These are phyloP conservation scores for Tolypocladium guangdongense DNA, from an alignment of 2,329 filamentous ascomycete species.

Conservation along the genomic window DNA sequence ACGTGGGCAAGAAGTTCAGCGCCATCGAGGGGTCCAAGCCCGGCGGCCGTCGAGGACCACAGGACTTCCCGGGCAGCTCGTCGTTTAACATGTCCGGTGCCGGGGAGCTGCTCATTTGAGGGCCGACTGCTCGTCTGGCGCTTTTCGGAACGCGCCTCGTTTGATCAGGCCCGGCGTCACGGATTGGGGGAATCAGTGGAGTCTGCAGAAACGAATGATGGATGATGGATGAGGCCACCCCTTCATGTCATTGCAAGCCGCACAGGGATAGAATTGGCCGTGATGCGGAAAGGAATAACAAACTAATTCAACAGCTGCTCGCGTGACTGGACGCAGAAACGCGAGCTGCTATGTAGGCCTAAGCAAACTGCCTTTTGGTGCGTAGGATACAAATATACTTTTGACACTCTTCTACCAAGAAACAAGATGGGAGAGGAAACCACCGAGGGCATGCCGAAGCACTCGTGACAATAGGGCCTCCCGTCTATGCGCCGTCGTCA, in stretches of 20 bases:
- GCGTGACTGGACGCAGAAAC: not conserved
- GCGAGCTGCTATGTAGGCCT: not conserved
- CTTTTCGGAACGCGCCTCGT: not conserved
- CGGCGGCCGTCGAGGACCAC: conserved; percentile 9
- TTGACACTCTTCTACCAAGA: not conserved
- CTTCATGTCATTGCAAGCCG: not conserved
- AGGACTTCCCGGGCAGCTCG: conserved; percentile 11
- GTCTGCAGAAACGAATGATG: not conserved
- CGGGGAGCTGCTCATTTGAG: conserved; percentile 21
- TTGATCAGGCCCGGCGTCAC: not conserved
- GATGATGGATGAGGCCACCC: not conserved
- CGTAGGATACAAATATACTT: not conserved
- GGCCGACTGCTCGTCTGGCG: not conserved
- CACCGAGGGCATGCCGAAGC: not conserved
- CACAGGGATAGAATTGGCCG: not conserved
- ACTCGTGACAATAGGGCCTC: not conserved
- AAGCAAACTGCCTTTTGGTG: not conserved
- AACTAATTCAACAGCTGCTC: not conserved
- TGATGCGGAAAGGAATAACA: not conserved
- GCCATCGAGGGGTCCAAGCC: conserved; percentile 37
- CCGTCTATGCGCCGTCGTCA: not conserved
- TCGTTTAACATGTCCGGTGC: conserved; percentile 14
- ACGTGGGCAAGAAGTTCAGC: conserved; percentile 64
- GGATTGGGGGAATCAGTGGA: not conserved
- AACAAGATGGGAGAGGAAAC: not conserved